Base-by-base conservation (phyloP, 2,329 filamentous ascomycete species). In the Ophiocordyceps unilateralis region DNA sequence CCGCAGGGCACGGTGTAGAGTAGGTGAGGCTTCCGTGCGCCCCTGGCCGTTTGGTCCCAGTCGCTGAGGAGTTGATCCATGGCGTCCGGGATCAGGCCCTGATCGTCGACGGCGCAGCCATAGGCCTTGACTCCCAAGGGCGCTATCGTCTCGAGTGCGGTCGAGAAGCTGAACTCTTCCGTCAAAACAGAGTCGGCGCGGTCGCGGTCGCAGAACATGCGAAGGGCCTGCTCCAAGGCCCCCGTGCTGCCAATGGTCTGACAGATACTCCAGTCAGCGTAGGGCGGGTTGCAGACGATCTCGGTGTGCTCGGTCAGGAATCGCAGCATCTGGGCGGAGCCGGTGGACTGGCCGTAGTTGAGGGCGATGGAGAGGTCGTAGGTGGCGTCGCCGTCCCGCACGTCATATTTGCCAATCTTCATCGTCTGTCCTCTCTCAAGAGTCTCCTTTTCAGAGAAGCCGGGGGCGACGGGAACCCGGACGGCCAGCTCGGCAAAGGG, bases 231-330 rank as follows among this genome's bases (percentile, higher is more conserved):
- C 55, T 96, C 91, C 50, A 93, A 72, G 0, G 84, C 81, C 21
- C 78, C 85, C 0, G 91, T 96, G 61, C 80, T 91, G 43, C 89
- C 91, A 36, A 89, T 74, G 2, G 80, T 88, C 65, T 95, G 70
- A 43, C 78, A 80, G 53, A 84, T 84, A 49, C 76, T 71, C 91
- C 91, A 98, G 64, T 98, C 88, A 17, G 79, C 72, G 58, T 96
- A 96, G 0, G 84, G 85, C 15, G 89, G 88, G 47, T 76, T 71
- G 60, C 86, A 84, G 15, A 94, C 78, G 44, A 96, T 76, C 63
- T 98, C 89, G 0, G 88, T 93, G 63, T 96, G 91, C 66, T 98
- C 91, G 0, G 88, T 93, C 41, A 96, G 70, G 65, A 83, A 96
- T 46, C 91, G 79, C 48, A 95, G 67, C 59, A 98, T 69, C 63